These are phyloP conservation scores for Chalciporus piperatoides DNA, from an alignment of 1,284 basidiomycete genomes.

Conservation along the genomic window DNA sequence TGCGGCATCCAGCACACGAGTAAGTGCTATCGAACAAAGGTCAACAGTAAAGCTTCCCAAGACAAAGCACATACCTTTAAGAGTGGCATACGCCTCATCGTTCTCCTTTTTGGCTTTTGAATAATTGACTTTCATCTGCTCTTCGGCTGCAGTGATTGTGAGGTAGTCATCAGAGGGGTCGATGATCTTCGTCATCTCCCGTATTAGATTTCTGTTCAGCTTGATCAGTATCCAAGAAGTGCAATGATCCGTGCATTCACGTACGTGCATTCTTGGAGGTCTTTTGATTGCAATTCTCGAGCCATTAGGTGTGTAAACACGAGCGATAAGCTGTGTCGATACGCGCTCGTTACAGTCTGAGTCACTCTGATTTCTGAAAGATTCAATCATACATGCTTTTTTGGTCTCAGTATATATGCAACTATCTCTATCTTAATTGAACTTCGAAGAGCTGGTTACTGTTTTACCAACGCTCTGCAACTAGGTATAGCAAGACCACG, in stretches of 20 bases:
- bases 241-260: neutral
- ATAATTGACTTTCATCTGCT: constrained; percentile 56
- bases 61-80: constrained; percentile 46
- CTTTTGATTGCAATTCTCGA: constrained; percentile 32
- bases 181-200: constrained; percentile 63
- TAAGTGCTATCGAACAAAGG: constrained; percentile 44
- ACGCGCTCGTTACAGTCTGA: too few species aligned
- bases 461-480: neutral
- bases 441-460: neutral
- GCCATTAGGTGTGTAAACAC: constrained; percentile 17
- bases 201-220: constrained; percentile 54
- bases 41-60: neutral
- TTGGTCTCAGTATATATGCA: too few species aligned
- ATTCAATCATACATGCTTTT: too few species aligned
- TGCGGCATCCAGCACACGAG: constrained; percentile 63
- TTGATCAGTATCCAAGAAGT: neutral
- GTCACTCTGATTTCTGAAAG: too few species aligned
- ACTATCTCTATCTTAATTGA: too few species aligned
- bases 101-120: constrained; percentile 56
- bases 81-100: constrained; percentile 56
- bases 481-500: neutral
- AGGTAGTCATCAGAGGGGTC: constrained; percentile 73
- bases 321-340: neutral
- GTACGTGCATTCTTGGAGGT: constrained; percentile 36
- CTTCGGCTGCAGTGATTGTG: constrained; percentile 66